phyloP scores from a whole-genome alignment of 2,329 filamentous ascomycete species.

The Scedosporium minutisporum region DNA sequence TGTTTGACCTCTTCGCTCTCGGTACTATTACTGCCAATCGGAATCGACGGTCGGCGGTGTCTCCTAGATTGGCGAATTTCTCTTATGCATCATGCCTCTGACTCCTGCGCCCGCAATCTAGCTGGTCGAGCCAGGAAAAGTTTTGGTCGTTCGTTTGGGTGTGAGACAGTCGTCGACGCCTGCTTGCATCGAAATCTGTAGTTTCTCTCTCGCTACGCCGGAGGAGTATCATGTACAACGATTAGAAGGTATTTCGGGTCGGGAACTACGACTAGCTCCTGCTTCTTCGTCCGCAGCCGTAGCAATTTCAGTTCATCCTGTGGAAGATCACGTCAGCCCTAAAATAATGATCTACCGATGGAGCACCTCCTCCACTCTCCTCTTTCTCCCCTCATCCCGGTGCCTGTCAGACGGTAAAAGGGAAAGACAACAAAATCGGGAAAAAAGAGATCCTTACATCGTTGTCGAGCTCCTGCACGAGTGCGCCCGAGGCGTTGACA shows the following conservation, averaged over 20 bases:
- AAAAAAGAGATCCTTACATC: conserved; percentile 40
- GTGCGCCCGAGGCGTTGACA: conserved; percentile 55
- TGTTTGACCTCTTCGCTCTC: neutral
- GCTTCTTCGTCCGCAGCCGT: conserved; percentile 70
- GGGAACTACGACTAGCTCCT: conserved; percentile 75
- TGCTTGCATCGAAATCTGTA: neutral
- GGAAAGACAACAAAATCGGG: neutral
- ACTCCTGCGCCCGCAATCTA: neutral
- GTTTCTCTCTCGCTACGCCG: conserved; percentile 33
- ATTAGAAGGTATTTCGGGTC: conserved; percentile 71
- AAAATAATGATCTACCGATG: neutral
- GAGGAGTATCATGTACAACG: conserved; percentile 72
- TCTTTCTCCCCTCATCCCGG: neutral
- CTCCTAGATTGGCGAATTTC: neutral
- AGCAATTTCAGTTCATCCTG: conserved; percentile 70
- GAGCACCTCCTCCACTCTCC: neutral
- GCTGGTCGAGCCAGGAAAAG: neutral
- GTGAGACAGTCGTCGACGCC: too few relatives aligned
- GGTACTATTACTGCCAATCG: neutral
- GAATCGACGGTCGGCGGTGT: neutral
- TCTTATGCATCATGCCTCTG: neutral
- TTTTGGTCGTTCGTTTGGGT: too few relatives aligned
- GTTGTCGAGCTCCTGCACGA: conserved; percentile 64
- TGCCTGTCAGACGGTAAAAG: neutral
- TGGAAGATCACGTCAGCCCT: conserved; percentile 1